phyloP scores from a whole-genome alignment of 1,284 basidiomycete species.

The Rhodotorula sp. region DNA sequence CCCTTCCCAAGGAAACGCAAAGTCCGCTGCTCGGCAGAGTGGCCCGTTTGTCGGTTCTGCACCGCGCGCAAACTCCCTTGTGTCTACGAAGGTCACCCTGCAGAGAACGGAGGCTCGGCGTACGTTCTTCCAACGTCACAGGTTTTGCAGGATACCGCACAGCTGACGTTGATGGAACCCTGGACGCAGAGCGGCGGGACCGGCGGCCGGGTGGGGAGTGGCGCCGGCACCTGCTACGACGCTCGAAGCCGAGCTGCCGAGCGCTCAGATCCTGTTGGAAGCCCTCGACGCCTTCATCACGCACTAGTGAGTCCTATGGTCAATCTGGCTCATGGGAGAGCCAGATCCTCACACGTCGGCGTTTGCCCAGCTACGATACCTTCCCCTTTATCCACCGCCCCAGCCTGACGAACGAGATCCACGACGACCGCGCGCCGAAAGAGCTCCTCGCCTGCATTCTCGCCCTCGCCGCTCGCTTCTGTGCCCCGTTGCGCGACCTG shows the following conservation, averaged over 20 bases:
- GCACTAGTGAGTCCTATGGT: conserved; percentile 27
- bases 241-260: conserved; percentile 23
- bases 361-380: conserved; percentile 30
- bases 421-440: conserved; percentile 24
- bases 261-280: conserved; percentile 12
- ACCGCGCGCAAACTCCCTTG: conserved; percentile 25
- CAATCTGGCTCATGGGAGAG: background rate
- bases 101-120: conserved; percentile 26
- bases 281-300: conserved; percentile 33
- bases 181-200: background rate
- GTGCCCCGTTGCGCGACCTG: conserved; percentile 20
- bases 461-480: conserved; percentile 35
- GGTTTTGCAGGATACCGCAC: background rate
- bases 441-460: conserved; percentile 39
- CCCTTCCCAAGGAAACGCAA: conserved; percentile 38
- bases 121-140: background rate
- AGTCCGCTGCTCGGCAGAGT: conserved; percentile 40
- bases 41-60: conserved; percentile 40
- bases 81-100: conserved; percentile 40
- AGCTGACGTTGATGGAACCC: rapidly evolving
- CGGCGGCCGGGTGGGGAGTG: background rate
- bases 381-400: conserved; percentile 38
- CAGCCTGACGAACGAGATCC: conserved; percentile 23
- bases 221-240: background rate
- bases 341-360: too few species aligned